These are phyloP conservation scores for Alectoria sarmentosa DNA, from an alignment of 495 filamentous ascomycete species.

Conservation along the genomic window DNA sequence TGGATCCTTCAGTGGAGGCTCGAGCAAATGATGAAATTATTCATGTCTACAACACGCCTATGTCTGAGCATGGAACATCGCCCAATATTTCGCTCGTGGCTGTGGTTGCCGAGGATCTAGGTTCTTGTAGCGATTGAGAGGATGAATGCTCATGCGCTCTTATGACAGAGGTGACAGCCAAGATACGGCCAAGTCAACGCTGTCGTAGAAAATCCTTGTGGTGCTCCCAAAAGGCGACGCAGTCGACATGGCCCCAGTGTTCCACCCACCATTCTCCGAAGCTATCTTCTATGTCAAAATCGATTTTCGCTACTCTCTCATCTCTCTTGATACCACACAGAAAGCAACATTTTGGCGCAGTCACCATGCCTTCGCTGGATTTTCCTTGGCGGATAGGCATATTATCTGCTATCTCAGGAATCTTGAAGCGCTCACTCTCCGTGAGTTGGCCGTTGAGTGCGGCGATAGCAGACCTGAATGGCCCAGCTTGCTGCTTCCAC, in stretches of 20 bases:
- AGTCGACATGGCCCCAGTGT: conserved; percentile 77
- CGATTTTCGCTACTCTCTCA: conserved; percentile 68
- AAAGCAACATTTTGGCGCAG: conserved; percentile 69
- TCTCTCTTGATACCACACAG: conserved; percentile 84
- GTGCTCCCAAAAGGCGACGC: conserved; percentile 76
- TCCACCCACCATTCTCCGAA: conserved; percentile 96
- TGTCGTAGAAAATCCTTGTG: conserved; percentile 59
- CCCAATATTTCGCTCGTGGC: neutral
- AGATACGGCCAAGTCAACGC: conserved; percentile 41
- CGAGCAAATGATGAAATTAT: neutral
- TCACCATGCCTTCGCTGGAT: conserved; percentile 52
- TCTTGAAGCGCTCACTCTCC: conserved; percentile 36
- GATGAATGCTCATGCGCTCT: neutral
- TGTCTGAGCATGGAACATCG: neutral
- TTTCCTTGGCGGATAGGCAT: conserved; percentile 53
- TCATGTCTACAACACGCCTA: neutral
- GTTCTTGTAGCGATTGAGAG: neutral
- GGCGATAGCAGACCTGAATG: conserved; percentile 33
- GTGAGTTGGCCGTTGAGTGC: conserved; percentile 31
- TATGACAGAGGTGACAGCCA: neutral
- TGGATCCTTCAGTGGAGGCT: neutral
- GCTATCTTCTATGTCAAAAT: conserved; percentile 73
- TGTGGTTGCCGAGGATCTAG: neutral
- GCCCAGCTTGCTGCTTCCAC: conserved; percentile 65
- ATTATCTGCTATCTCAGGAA: conserved; percentile 63